phyloP scores from a whole-genome alignment of 768 basidiomycete genomes.

The Termitomyces bulborhizus region DNA sequence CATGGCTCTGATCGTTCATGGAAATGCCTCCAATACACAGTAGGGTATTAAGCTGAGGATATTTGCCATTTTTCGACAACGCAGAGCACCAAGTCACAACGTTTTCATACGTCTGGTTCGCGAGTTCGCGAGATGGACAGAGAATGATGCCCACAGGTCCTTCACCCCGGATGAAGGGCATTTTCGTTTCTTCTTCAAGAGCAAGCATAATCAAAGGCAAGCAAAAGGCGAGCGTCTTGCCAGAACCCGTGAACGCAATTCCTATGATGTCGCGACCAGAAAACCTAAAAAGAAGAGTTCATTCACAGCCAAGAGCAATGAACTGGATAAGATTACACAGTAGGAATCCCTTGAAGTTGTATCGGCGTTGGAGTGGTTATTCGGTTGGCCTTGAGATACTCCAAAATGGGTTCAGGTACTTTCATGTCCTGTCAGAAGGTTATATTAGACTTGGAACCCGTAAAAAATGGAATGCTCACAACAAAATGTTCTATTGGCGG shows the following conservation, averaged over 20 bases:
- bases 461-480: slow-evolving; percentile 29
- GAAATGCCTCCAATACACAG: slow-evolving; percentile 97
- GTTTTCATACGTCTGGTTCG: slow-evolving; percentile 96
- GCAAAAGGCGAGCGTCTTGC: slow-evolving; percentile 98
- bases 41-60: slow-evolving; percentile 82
- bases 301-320: not conserved
- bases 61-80: slow-evolving; percentile 70
- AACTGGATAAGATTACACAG: slow-evolving; percentile 50
- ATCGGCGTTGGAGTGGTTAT: slow-evolving; percentile 91
- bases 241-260: slow-evolving; percentile 98
- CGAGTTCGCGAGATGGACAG: slow-evolving; percentile 95
- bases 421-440: slow-evolving; percentile 80
- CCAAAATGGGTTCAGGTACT: slow-evolving; percentile 81
- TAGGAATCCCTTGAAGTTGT: slow-evolving; percentile 94
- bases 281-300: slow-evolving; percentile 48
- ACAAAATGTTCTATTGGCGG: slow-evolving; percentile 89
- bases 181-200: slow-evolving; percentile 85
- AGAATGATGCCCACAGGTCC: slow-evolving; percentile 96
- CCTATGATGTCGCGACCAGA: slow-evolving; percentile 97
- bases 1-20: slow-evolving; percentile 96
- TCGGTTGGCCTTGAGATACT: slow-evolving; percentile 78
- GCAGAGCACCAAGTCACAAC: slow-evolving; percentile 80
- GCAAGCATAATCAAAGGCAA: slow-evolving; percentile 97
- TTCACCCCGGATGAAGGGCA: slow-evolving; percentile 89
- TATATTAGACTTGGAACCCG: slow-evolving; percentile 5